Percentiles rank a stretch among this genome's conserved stretches.
Conservation (phyloP, 1,139 yeast genomes). For the Blastobotrys apis region DNA sequence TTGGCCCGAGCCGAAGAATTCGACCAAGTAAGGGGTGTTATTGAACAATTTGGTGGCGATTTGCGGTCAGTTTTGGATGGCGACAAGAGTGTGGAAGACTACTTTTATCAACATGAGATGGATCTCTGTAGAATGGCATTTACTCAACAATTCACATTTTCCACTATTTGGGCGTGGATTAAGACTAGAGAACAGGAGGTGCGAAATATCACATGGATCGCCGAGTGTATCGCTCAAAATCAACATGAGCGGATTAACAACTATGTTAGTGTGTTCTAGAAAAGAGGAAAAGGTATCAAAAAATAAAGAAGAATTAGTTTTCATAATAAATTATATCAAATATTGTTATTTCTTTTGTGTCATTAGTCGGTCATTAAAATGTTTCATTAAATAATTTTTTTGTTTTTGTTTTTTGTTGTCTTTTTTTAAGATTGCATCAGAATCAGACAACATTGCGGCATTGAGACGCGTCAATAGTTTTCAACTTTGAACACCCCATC, state of each 20-base stretch:
- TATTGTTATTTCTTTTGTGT: not conserved
- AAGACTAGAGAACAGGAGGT: constrained; percentile 94
- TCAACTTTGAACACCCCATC: constrained; percentile 51
- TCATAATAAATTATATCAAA: constrained; percentile 1
- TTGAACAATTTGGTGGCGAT: constrained; percentile 64
- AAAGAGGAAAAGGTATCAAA: not conserved
- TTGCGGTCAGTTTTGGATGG: constrained; percentile 59
- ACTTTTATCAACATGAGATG: constrained; percentile 90
- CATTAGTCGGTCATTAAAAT: not conserved
- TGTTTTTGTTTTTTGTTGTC: not conserved
- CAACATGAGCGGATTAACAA: constrained; percentile 42
- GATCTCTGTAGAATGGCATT: constrained; percentile 86
- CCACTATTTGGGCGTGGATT: constrained; percentile 95
- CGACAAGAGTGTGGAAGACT: constrained; percentile 77
- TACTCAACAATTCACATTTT: constrained; percentile 90
- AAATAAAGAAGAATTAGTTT: constrained; percentile 1
- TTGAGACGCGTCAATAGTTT: constrained; percentile 58
- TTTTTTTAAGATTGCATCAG: too few species aligned
- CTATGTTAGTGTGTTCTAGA: constrained; percentile 35
- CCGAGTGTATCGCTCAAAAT: constrained; percentile 70
- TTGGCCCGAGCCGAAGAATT: constrained; percentile 77
- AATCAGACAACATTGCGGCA: constrained; percentile 47
- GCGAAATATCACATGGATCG: constrained; percentile 96
- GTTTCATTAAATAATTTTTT: not conserved
- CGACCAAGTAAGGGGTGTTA: constrained; percentile 72